Conservation (phyloP, 2,329 filamentous ascomycete genomes). For the Teratosphaeriaceae sp. region DNA sequence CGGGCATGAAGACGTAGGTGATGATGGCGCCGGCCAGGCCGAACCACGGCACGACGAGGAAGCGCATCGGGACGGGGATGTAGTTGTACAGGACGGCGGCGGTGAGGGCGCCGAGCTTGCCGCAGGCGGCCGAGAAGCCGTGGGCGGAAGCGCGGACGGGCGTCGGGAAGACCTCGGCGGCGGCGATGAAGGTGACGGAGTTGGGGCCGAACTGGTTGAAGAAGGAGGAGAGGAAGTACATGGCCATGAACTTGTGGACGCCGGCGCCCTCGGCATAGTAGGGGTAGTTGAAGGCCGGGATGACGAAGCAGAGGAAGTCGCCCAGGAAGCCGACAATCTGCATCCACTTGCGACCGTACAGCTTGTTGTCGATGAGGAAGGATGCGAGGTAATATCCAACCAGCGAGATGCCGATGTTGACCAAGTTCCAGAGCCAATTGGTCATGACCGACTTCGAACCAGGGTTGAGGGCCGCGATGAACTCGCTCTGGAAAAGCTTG, state of each 20-base stretch:
- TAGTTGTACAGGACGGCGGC: slow-evolving; percentile 93
- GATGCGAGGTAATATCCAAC: slow-evolving; percentile 86
- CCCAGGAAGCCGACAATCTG: slow-evolving; percentile 89
- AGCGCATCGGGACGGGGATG: slow-evolving; percentile 76
- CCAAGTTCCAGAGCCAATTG: slow-evolving; percentile 85
- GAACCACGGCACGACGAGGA: slow-evolving; percentile 93
- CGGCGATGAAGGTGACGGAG: slow-evolving; percentile 91
- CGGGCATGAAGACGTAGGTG: slow-evolving; percentile 82
- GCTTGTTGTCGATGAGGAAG: slow-evolving; percentile 88
- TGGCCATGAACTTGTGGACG: slow-evolving; percentile 87
- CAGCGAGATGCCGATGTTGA: slow-evolving; percentile 83
- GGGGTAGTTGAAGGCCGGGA: slow-evolving; percentile 80
- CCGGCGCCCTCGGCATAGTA: slow-evolving; percentile 69
- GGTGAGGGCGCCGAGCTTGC: slow-evolving; percentile 81
- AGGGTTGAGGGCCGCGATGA: slow-evolving; percentile 74
- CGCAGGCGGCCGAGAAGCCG: slow-evolving; percentile 85
- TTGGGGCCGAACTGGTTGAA: slow-evolving; percentile 99
- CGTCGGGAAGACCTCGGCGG: slow-evolving; percentile 93
- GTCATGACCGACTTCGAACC: slow-evolving; percentile 61
- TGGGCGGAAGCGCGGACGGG: slow-evolving; percentile 89
- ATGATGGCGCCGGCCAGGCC: slow-evolving; percentile 79
- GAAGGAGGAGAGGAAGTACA: slow-evolving; percentile 97
- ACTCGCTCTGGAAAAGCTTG: slow-evolving; percentile 92
- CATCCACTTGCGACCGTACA: slow-evolving; percentile 95
- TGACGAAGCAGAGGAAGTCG: slow-evolving; percentile 87